Evolutionary conservation across 2,329 filamentous ascomycete species (phyloP), one percentile per base, ranked within the genome.

Genomic region (Grosmannia clavigera): DNA sequence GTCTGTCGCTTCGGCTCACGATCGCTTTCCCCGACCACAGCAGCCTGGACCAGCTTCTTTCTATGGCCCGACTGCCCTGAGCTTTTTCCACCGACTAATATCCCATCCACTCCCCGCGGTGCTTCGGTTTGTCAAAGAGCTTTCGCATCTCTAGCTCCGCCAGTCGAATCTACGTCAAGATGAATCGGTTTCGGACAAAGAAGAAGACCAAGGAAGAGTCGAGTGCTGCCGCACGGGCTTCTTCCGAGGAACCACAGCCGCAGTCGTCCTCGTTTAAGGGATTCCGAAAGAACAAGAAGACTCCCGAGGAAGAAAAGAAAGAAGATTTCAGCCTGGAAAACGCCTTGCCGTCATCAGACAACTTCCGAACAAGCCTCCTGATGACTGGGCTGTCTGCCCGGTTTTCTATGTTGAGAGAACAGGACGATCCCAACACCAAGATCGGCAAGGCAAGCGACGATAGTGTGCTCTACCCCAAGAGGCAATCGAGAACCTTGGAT

Each of bases 331-430:
- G 97, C 67, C 76, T 97, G 14, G 72, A 84, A 3, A 77, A 77
- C 14, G 92, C 84, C 0, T 77, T 99, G 2, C 94, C 94, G 1
- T 80, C 91, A 0, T 85, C 77, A 55, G 90, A 97, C 72, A 87
- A 97, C 69, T 97, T 99, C 72, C 84, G 94, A 61, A 99, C 94
- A 3, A 97, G 94, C 77, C 76, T 99, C 61, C 78, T 99, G 63
- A 95, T 99, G 92, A 92, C 90, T 0, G 92, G 92, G 51, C 80
- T 99, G 5, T 97, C 92, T 0, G 90, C 92, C 14, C 85, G 94
- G 7, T 99, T 99, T 72, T 97, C 92, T 66, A 97, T 97, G 92
- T 77, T 97, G 38, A 81, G 90, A 67, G 92, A 96, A 72, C 92
- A 96, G 71, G 92, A 96, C 70, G 91, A 96, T 68, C 92, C 92